Percentiles rank a stretch among this genome's conserved stretches.
Evolutionary conservation across 1,139 yeast species (phyloP).

Genomic region (Yarrowia galli): DNA sequence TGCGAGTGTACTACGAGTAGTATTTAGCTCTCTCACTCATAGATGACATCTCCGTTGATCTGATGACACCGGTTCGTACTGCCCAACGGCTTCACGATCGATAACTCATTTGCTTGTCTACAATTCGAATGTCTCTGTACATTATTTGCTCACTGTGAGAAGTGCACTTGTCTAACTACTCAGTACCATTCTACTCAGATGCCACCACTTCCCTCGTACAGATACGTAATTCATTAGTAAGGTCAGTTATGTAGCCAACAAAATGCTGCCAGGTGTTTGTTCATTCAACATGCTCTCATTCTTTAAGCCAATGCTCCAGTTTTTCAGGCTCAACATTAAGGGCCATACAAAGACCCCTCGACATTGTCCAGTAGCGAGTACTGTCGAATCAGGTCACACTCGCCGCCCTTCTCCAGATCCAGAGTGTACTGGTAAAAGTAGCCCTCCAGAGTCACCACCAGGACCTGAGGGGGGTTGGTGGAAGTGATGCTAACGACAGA

Average conservation of each 20-base stretch:
- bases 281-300: background rate
- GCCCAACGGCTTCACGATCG: no score
- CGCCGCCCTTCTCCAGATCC: conserved; percentile 92
- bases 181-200: no score
- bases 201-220: background rate
- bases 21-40: no score
- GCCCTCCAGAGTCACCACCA: conserved; percentile 90
- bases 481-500: conserved; percentile 25
- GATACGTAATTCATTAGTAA: conserved; percentile 24
- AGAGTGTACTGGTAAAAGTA: conserved; percentile 82
- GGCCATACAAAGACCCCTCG: conserved; percentile 36
- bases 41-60: no score
- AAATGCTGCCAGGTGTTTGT: conserved; percentile 12
- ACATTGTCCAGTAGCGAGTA: conserved; percentile 54
- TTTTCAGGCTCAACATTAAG: background rate
- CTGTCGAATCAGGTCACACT: conserved; percentile 80
- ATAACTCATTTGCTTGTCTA: no score
- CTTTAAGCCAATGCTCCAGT: background rate
- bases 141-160: no score
- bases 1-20: no score
- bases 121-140: no score
- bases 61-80: no score
- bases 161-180: no score
- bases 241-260: conserved; percentile 32
- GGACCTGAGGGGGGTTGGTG: conserved; percentile 62